Evolutionary conservation across 768 basidiomycete species (phyloP), one percentile per base, ranked within the genome.

Genomic region (Suillus subalutaceus): DNA sequence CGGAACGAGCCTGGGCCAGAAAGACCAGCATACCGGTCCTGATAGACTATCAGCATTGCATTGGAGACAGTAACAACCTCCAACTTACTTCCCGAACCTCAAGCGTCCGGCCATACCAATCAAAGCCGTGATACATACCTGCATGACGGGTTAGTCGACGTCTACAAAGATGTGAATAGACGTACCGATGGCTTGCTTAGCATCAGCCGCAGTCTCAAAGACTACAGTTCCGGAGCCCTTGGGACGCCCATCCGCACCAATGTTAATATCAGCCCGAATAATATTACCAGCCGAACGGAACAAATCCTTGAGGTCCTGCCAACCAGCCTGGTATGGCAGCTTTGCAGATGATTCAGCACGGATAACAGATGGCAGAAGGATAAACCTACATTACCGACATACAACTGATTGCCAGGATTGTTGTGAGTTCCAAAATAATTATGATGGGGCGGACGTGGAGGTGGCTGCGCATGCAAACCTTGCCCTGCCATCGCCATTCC

Each of bases 141-240:
- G 69, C 18, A 10, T 3, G 32, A 44, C 12, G 9, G 26, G 44
- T 50, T 15, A n/a, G 48, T 38, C n/a, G 8, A 5, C 40, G 13
- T 16, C 35, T 26, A 43, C 48, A 53, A 61, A 40, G 15, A 52
- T 26, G 52, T 7, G n/a, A 57, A 9, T 37, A 0, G 2, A 86
- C 92, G 40, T 70, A 95, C 95, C 88, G 73, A 99, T 96, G 13
- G 96, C 96, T 73, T 94, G 91, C 70, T 88, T 85, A 13, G 97
- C 97, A 78, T 97, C 96, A 72, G 93, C 92, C 16, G 92, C 77
- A 2, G 91, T 94, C 77, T 96, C 94, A 72, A 96, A 98, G 15
- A 98, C 93, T 16, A 99, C 97, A 0, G 95, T 97, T n/a, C 97
- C 97, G 62, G 93, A 97, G 26, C 97, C 97, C 76, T 97, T 97